Evolutionary conservation across 208 protist genomes (phyloP).

Genomic region (Vickermania spadyakhi): DNA sequence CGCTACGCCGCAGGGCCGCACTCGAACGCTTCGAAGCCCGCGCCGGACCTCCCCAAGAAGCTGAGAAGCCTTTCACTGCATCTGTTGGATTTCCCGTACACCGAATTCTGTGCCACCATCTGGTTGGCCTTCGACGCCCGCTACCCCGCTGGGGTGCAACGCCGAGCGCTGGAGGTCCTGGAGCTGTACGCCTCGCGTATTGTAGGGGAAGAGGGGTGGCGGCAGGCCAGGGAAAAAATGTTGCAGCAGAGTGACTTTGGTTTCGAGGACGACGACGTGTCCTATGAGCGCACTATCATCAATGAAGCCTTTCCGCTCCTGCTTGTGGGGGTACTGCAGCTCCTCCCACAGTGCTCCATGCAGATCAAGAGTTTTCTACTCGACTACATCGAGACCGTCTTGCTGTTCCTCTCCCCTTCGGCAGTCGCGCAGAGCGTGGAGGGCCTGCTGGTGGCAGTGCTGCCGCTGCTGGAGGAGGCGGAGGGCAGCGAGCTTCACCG

Average conservation of each 20-base stretch:
- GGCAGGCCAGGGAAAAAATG: slow-evolving; percentile 7
- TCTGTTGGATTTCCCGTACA: slow-evolving; percentile 8
- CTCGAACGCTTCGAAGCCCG: too few relatives aligned
- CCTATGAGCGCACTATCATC: neutral
- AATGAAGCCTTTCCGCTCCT: slow-evolving; percentile 3
- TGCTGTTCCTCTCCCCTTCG: slow-evolving; percentile 14
- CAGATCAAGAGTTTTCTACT: slow-evolving; percentile 28
- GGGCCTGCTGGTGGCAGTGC: slow-evolving; percentile 28
- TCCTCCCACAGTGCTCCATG: slow-evolving; percentile 22
- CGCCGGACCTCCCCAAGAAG: neutral
- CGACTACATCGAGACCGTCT: slow-evolving; percentile 15
- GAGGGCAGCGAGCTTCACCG: slow-evolving; percentile 43
- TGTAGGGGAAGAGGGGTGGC: slow-evolving; percentile 2
- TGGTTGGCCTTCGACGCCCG: slow-evolving; percentile 31
- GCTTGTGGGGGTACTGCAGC: slow-evolving; percentile 20
- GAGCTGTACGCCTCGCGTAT: slow-evolving; percentile 20
- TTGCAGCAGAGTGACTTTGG: neutral
- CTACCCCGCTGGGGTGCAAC: slow-evolving; percentile 54
- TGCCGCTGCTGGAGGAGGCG: slow-evolving; percentile 45
- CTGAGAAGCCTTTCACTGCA: neutral
- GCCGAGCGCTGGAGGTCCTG: slow-evolving; percentile 48
- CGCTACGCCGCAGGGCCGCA: too few relatives aligned
- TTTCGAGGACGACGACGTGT: neutral
- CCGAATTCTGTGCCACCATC: slow-evolving; percentile 23
- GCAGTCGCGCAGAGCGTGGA: slow-evolving; percentile 18